phyloP scores from a whole-genome alignment of 1,139 yeast species.

The Yamadazyma friedrichii region DNA sequence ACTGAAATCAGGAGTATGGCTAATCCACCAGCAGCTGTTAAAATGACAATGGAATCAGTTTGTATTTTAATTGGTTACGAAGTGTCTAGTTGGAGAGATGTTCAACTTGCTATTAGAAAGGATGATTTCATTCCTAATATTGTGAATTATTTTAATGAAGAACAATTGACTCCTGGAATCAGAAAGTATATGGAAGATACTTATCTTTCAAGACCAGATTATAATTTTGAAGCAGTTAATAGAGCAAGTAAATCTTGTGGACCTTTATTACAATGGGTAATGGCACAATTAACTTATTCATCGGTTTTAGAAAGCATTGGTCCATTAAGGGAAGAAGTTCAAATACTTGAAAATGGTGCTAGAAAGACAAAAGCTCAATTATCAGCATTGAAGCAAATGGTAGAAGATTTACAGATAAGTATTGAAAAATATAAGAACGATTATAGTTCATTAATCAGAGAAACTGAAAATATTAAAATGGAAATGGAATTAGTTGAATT shows the following conservation, averaged over 20 bases:
- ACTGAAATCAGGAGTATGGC: slow-evolving; percentile 87
- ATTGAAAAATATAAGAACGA: slow-evolving; percentile 66
- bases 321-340: slow-evolving; percentile 73
- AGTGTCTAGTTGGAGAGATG: slow-evolving; percentile 77
- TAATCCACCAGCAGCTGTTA: slow-evolving; percentile 89
- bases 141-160: slow-evolving; percentile 68
- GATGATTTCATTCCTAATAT: slow-evolving; percentile 89
- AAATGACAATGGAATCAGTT: slow-evolving; percentile 83
- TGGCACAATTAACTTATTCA: slow-evolving; percentile 77
- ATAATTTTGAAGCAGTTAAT: slow-evolving; percentile 70
- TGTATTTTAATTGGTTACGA: slow-evolving; percentile 76
- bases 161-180: slow-evolving; percentile 53
- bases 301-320: slow-evolving; percentile 67
- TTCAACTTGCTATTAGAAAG: slow-evolving; percentile 72
- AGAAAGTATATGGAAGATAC: slow-evolving; percentile 55
- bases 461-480: slow-evolving; percentile 68
- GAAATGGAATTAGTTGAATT: slow-evolving; percentile 65
- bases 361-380: slow-evolving; percentile 63
- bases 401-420: slow-evolving; percentile 65
- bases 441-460: slow-evolving; percentile 74
- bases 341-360: slow-evolving; percentile 56
- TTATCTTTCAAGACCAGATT: slow-evolving; percentile 64
- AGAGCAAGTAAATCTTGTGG: slow-evolving; percentile 97
- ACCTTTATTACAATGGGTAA: slow-evolving; percentile 86
- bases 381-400: slow-evolving; percentile 81